These are phyloP conservation scores for Dictyostelium capitatum DNA, from an alignment of 78 protist genomes.

Conservation along the genomic window DNA sequence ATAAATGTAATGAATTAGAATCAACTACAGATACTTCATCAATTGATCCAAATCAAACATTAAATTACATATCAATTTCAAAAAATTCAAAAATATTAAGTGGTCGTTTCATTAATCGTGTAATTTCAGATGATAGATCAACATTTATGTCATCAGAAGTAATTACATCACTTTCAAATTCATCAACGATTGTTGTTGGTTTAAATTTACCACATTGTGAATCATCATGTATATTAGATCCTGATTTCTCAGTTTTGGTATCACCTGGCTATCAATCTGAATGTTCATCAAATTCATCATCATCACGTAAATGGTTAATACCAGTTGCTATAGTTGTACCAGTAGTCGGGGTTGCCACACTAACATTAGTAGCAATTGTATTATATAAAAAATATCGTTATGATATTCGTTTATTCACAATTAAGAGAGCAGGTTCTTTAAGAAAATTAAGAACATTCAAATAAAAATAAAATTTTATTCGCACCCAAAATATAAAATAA, in stretches of 20 bases:
- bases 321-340: background rate
- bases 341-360: background rate
- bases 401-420: background rate
- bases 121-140: slow-evolving; percentile 34
- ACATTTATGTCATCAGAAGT: background rate
- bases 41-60: background rate
- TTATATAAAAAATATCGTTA: background rate
- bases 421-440: background rate
- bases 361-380: too few relatives aligned
- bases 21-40: background rate
- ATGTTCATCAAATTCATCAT: background rate
- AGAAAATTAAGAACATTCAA: too few relatives aligned
- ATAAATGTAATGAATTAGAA: slow-evolving; percentile 3
- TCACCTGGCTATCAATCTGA: background rate
- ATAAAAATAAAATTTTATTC: too few relatives aligned
- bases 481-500: too few relatives aligned
- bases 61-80: background rate
- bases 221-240: slow-evolving; percentile 9
- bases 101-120: slow-evolving; percentile 32
- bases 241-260: background rate
- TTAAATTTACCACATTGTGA: slow-evolving; percentile 24
- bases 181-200: background rate
- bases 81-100: background rate
- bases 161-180: background rate
- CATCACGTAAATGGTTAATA: background rate